Percentiles rank a stretch among this genome's conserved stretches.
These are phyloP conservation scores for Colletotrichum limetticola DNA, from an alignment of 2,329 filamentous ascomycete species.

Conservation along the genomic window DNA sequence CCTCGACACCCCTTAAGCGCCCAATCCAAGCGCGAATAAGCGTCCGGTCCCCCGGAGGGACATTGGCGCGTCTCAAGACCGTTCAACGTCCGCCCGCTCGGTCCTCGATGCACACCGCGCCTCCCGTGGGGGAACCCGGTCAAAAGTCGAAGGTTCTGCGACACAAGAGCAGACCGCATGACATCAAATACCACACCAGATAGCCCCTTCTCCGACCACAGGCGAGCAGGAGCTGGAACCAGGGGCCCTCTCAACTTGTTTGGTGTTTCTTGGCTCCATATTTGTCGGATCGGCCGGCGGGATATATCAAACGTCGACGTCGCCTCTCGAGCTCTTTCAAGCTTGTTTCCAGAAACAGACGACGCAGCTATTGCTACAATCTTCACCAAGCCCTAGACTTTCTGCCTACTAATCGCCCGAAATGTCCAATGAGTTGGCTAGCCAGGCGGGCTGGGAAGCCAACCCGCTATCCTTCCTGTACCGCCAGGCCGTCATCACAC, in stretches of 20 bases:
- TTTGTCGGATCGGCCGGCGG: constrained; percentile 20
- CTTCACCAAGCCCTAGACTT: background rate
- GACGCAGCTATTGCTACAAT: too few species aligned
- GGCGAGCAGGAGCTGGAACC: background rate
- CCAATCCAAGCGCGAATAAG: constrained; percentile 21
- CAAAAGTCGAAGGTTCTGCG: constrained; percentile 17
- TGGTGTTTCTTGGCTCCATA: constrained; percentile 30
- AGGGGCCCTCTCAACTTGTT: constrained; percentile 23
- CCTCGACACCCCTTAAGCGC: constrained; percentile 7
- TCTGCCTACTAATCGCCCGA: background rate
- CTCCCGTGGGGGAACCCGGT: constrained; percentile 34
- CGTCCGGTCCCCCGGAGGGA: background rate
- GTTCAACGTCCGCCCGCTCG: constrained; percentile 22
- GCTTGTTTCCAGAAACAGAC: constrained; percentile 1
- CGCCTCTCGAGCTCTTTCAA: background rate
- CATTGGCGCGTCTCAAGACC: constrained; percentile 28
- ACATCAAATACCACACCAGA: constrained; percentile 13
- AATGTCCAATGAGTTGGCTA: constrained; percentile 33
- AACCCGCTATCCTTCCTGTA: constrained; percentile 33
- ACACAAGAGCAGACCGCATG: constrained; percentile 10
- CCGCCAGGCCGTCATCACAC: constrained; percentile 26
- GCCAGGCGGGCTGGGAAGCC: constrained; percentile 29
- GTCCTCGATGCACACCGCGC: constrained; percentile 20
- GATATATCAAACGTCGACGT: background rate
- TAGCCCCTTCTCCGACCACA: background rate